Evolutionary conservation across 2,329 filamentous ascomycete genomes (phyloP).

Genomic region (Ceratocystis huliohia): DNA sequence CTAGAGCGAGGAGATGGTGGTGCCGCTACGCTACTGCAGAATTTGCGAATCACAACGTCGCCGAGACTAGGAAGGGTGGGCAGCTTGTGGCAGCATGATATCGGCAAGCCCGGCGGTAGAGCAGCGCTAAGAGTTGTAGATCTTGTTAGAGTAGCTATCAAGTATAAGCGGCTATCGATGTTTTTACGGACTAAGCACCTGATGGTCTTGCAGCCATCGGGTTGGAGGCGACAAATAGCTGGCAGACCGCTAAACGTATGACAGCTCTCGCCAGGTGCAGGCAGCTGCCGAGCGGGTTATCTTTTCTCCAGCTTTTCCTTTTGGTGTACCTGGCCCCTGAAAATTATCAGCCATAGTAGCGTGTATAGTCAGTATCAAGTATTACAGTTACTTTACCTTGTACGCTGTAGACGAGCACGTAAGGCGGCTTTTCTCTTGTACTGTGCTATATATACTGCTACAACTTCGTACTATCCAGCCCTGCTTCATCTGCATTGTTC

Average conservation of each 20-base stretch:
- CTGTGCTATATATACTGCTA: neutral
- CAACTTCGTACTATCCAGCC: neutral
- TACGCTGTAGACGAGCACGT: no score
- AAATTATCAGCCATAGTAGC: neutral
- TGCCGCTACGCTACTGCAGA: neutral
- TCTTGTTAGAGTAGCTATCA: no score
- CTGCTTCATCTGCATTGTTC: neutral
- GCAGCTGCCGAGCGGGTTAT: neutral
- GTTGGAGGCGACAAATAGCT: no score
- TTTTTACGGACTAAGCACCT: no score
- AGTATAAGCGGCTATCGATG: no score
- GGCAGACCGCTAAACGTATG: neutral
- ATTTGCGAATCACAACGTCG: neutral
- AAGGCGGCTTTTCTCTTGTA: neutral
- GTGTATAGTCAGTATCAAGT: neutral
- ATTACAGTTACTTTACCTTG: neutral
- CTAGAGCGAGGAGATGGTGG: neutral
- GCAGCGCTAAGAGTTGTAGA: no score
- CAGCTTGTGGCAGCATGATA: neutral
- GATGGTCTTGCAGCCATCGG: no score
- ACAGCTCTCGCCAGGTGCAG: neutral
- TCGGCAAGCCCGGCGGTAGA: neutral
- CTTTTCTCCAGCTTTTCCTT: neutral
- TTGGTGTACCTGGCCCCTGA: neutral
- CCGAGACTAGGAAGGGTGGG: neutral